Evolutionary conservation across 2,329 filamentous ascomycete genomes (phyloP).

Genomic region (Aspergillus amoenus): DNA sequence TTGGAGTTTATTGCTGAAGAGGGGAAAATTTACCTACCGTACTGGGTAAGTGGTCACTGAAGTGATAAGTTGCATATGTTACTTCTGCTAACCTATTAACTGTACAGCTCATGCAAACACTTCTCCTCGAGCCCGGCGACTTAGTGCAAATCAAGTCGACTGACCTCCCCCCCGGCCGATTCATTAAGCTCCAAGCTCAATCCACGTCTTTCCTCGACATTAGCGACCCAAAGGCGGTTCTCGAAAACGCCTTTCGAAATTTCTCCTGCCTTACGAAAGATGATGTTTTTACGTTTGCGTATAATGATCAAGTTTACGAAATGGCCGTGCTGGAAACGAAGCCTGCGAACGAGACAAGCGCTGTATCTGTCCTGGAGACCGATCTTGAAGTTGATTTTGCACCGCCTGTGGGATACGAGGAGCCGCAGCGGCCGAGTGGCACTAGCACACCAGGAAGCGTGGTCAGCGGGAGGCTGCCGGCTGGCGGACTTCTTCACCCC

Average conservation of each 20-base stretch:
- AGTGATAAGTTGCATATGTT: not conserved
- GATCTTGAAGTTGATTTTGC: slow-evolving; percentile 97
- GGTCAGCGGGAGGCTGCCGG: slow-evolving; percentile 59
- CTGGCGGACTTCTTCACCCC: slow-evolving; percentile 73
- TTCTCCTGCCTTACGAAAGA: slow-evolving; percentile 92
- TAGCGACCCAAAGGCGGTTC: slow-evolving; percentile 92
- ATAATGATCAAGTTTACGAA: slow-evolving; percentile 92
- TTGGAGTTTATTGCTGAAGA: slow-evolving; percentile 97
- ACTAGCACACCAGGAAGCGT: slow-evolving; percentile 78
- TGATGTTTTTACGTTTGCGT: slow-evolving; percentile 93
- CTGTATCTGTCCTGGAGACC: slow-evolving; percentile 89
- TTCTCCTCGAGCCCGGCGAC: slow-evolving; percentile 86
- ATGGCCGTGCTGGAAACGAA: slow-evolving; percentile 94
- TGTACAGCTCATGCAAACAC: slow-evolving; percentile 83
- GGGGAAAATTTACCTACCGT: slow-evolving; percentile 90
- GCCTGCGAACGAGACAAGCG: slow-evolving; percentile 77
- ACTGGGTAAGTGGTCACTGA: slow-evolving; percentile 67
- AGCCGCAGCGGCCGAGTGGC: slow-evolving; percentile 76
- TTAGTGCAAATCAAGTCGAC: slow-evolving; percentile 94
- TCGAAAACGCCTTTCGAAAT: slow-evolving; percentile 94
- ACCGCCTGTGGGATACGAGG: slow-evolving; percentile 88
- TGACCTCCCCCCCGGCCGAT: slow-evolving; percentile 81
- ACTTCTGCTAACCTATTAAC: slow-evolving; percentile 4
- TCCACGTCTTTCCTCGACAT: slow-evolving; percentile 93
- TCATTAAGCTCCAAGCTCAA: slow-evolving; percentile 97